Conservation (phyloP, 495 filamentous ascomycete species). For the Glutinoglossum americanum region DNA sequence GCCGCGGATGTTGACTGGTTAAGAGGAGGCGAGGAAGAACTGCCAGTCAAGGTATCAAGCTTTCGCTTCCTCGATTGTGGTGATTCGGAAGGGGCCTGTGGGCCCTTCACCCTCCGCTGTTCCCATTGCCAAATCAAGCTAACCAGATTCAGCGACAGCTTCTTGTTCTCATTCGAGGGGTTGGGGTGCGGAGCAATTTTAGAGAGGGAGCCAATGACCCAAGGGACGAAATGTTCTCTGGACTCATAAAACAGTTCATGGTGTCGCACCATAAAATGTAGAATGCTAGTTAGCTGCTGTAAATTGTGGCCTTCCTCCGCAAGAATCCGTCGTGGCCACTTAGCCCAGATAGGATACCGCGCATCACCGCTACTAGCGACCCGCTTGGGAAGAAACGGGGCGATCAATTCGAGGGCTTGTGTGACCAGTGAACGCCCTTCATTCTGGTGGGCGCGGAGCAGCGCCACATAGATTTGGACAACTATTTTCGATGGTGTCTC, state of each 20-base stretch:
- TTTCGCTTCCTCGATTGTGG: constrained; percentile 58
- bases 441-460: constrained; percentile 81
- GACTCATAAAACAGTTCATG: constrained; percentile 89
- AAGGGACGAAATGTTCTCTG: constrained; percentile 66
- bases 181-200: constrained; percentile 75
- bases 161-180: constrained; percentile 81
- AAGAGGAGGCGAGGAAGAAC: constrained; percentile 11
- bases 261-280: constrained; percentile 85
- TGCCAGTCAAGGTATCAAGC: constrained; percentile 28
- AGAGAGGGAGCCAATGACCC: constrained; percentile 70
- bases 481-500: constrained; percentile 94
- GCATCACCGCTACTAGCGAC: constrained; percentile 27
- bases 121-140: constrained; percentile 86
- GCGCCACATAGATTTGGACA: constrained; percentile 74
- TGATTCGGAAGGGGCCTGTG: constrained; percentile 35
- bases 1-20: constrained; percentile 21
- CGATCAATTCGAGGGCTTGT: constrained; percentile 82
- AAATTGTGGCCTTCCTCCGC: constrained; percentile 91
- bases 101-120: constrained; percentile 43
- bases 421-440: constrained; percentile 84
- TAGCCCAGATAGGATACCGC: constrained; percentile 63
- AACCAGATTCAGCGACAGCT: constrained; percentile 75
- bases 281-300: constrained; percentile 92
- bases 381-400: constrained; percentile 75
- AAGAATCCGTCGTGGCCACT: constrained; percentile 74